A percentile compares a stretch with the other conserved stretches of the same genome.
phyloP scores from a whole-genome alignment of 2,329 filamentous ascomycete genomes.

The Cylindrodendrum hubeiense region DNA sequence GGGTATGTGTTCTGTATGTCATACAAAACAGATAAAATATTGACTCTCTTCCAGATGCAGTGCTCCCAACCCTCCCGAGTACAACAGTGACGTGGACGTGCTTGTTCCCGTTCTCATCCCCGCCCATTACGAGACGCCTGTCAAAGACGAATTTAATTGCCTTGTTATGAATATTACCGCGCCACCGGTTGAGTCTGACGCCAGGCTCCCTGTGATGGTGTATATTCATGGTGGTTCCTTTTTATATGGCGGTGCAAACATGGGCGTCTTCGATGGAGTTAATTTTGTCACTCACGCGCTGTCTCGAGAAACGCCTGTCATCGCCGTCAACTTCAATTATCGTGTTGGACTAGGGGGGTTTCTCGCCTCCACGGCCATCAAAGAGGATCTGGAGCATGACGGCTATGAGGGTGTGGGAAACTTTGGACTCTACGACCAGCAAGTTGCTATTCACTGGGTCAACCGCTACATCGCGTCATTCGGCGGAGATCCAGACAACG shows the following conservation, averaged over 20 bases:
- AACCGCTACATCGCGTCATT: conserved; percentile 25
- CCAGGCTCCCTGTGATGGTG: conserved; percentile 24
- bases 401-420: conserved; percentile 24
- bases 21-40: rapidly evolving
- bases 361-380: conserved; percentile 21
- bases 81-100: conserved; percentile 7
- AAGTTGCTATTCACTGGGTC: conserved; percentile 26
- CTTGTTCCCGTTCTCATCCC: conserved; percentile 13
- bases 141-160: conserved; percentile 29
- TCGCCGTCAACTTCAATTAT: conserved; percentile 27
- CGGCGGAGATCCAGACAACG: conserved; percentile 24
- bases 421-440: conserved; percentile 25
- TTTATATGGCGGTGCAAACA: conserved; percentile 25
- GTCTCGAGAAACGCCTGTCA: conserved; percentile 14
- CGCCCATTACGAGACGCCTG: conserved; percentile 24
- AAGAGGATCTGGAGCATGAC: conserved; percentile 17
- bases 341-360: conserved; percentile 26
- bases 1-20: conserved; percentile 1
- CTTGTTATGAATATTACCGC: conserved; percentile 29
- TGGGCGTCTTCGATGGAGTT: conserved; percentile 22
- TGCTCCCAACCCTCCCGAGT: conserved; percentile 32
- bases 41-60: conserved; percentile 17
- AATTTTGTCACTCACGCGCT: conserved; percentile 25
- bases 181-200: background rate
- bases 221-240: conserved; percentile 32